These are phyloP conservation scores for Neurospora africana DNA, from an alignment of 495 filamentous ascomycete genomes.

Conservation along the genomic window DNA sequence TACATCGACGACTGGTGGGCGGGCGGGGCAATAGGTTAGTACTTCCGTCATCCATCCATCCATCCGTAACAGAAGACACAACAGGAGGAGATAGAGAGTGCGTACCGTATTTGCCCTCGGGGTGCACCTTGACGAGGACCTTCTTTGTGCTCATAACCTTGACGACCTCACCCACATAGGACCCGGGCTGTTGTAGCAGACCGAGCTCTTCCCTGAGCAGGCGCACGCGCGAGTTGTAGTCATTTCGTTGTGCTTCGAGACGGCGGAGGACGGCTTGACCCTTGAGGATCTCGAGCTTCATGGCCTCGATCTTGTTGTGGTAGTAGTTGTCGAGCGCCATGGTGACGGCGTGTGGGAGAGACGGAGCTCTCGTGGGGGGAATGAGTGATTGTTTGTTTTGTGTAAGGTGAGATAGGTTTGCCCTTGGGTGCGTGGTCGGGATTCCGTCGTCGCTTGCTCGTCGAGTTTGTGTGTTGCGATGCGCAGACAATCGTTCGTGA, in stretches of 20 bases:
- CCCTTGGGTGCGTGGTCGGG: background rate
- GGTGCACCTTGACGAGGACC: slow-evolving; percentile 96
- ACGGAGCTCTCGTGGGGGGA: background rate
- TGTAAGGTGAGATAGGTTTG: background rate
- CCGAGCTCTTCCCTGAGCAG: slow-evolving; percentile 93
- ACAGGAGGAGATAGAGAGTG: background rate
- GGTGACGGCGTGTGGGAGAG: slow-evolving; percentile 27
- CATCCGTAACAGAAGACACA: background rate
- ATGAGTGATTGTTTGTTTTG: background rate
- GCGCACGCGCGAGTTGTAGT: slow-evolving; percentile 97
- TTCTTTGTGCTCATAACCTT: slow-evolving; percentile 99
- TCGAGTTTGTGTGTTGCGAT: background rate
- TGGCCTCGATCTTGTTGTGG: slow-evolving; percentile 98
- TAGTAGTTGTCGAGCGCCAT: slow-evolving; percentile 99
- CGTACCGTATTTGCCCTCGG: slow-evolving; percentile 98
- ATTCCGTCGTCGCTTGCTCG: background rate
- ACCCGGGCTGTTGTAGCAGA: slow-evolving; percentile 91
- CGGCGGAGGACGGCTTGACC: slow-evolving; percentile 89
- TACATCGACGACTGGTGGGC: slow-evolving; percentile 76
- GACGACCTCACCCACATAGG: slow-evolving; percentile 97
- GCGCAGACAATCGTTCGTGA: background rate
- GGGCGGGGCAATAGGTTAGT: slow-evolving; percentile 7
- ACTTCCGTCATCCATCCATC: background rate
- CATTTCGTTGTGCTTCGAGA: slow-evolving; percentile 96
- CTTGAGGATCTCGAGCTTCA: slow-evolving; percentile 99